Base-by-base conservation (phyloP, 2,329 filamentous ascomycete species). In the Byssoonygena ceratinophila region DNA sequence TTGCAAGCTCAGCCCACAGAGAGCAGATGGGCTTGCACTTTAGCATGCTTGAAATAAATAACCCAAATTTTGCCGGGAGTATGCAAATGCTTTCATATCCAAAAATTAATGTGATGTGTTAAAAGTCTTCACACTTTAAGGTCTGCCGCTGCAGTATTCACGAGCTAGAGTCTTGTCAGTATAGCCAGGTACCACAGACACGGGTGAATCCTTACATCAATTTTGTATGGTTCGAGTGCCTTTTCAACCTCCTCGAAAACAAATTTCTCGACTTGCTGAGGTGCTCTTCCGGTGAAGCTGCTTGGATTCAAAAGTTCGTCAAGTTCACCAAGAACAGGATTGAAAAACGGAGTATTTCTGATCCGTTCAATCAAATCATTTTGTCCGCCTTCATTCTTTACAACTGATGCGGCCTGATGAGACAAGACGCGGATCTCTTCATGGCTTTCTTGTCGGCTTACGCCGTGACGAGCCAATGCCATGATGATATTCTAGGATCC, bases 361-460 rank as follows among this genome's bases (percentile, higher is more conserved):
- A 96, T 89, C 12, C 89, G 75, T 57, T 87, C 81, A 12, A 95
- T 80, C 1, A 95, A 75, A 65, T 95, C 88, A 63, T 95, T 95
- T 51, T 79, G 72, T 60, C 82, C 81, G 32, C 87, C 87, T 67
- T 84, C 73, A 61, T 80, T 76, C 73, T 86, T 86, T 37, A 88
- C 83, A 9, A 84, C 81, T 29, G 76, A 74, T 40, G 76, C 79
- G 0, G 88, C 87, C 70, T 94, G 75, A 71, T 89, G 84, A 1
- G 79, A 86, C 41, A 95, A 76, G 1, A 95, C 85, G 51, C 84
- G 83, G 62, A 95, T 90, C 68, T 91, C 74, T 71, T 95, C 89
- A 69, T 95, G 89, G 1, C 87, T 84, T 52, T 90, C 86, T 66
- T 94, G 87, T 47, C 88, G 75, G 8, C 80, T 85, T 25, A 74